Evolutionary conservation across 1,284 basidiomycete genomes (phyloP).

Genomic region (Rhodotorula sp.): DNA sequence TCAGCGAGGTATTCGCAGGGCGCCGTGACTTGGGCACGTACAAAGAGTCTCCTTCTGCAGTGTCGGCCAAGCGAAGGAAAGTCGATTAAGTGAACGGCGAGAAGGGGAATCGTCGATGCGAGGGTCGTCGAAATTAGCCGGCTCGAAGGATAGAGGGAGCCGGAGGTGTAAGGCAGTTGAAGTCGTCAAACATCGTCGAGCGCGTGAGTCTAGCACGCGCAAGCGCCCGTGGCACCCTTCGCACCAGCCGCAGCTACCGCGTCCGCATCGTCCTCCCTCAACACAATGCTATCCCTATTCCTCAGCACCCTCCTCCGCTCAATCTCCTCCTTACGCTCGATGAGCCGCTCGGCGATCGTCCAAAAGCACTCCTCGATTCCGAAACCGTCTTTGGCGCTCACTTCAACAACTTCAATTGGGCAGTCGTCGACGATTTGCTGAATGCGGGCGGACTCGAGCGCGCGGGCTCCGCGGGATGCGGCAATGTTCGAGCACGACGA

Average conservation of each 20-base stretch:
- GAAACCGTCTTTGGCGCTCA: conserved; percentile 75
- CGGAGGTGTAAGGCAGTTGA: too few species aligned
- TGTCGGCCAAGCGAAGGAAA: too few species aligned
- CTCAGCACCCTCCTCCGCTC: conserved; percentile 72
- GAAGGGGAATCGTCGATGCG: too few species aligned
- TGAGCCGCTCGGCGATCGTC: conserved; percentile 70
- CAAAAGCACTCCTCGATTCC: conserved; percentile 74
- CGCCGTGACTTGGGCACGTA: too few species aligned
- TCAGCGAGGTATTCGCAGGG: too few species aligned
- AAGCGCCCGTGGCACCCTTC: background rate
- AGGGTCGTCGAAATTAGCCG: too few species aligned
- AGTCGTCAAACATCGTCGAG: too few species aligned
- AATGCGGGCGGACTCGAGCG: conserved; percentile 58
- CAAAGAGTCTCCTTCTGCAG: background rate
- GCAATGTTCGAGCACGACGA: too few species aligned
- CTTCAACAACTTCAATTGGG: conserved; percentile 78
- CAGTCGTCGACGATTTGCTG: conserved; percentile 66
- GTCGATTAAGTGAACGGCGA: too few species aligned
- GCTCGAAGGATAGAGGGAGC: too few species aligned
- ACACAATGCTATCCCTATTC: conserved; percentile 73
- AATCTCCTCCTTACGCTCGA: conserved; percentile 69
- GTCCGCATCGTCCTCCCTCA: conserved; percentile 51
- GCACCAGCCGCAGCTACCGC: conserved; percentile 19
- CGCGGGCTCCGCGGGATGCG: conserved; percentile 60
- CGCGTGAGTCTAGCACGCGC: too few species aligned